A percentile compares a stretch with the other conserved stretches of the same genome.
phyloP scores from a whole-genome alignment of 495 filamentous ascomycete genomes.

The Neurospora sublineolata region DNA sequence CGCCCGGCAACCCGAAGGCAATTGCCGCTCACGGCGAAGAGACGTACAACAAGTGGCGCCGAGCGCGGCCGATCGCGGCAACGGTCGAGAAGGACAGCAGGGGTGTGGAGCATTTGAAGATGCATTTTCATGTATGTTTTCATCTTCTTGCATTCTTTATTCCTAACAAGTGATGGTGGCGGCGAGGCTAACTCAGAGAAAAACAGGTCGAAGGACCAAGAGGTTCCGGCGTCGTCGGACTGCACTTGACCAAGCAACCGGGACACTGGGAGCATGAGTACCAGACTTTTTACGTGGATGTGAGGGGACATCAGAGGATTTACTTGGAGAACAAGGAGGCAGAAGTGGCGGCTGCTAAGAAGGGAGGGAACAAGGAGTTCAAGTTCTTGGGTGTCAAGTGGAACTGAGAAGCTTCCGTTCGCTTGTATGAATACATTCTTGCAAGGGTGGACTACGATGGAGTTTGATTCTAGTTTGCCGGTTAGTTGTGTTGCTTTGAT shows the following conservation, averaged over 20 bases:
- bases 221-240: slow-evolving; percentile 57
- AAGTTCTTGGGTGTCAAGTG: slow-evolving; percentile 56
- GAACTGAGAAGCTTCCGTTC: slow-evolving; percentile 28
- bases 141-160: neutral
- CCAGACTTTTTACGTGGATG: slow-evolving; percentile 68
- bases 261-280: slow-evolving; percentile 64
- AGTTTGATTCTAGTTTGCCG: neutral
- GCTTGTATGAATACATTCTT: neutral
- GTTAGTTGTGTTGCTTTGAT: neutral
- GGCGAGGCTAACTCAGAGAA: neutral
- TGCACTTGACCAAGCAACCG: slow-evolving; percentile 59
- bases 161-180: slow-evolving; percentile 9
- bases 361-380: slow-evolving; percentile 32
- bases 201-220: slow-evolving; percentile 69
- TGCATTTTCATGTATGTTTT: slow-evolving; percentile 71
- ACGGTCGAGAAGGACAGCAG: slow-evolving; percentile 53
- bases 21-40: slow-evolving; percentile 80
- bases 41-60: slow-evolving; percentile 69
- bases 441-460: neutral
- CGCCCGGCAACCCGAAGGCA: slow-evolving; percentile 50
- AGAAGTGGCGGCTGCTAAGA: slow-evolving; percentile 8
- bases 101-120: slow-evolving; percentile 70
- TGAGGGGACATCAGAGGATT: slow-evolving; percentile 46
- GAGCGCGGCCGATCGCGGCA: slow-evolving; percentile 75
- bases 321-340: slow-evolving; percentile 51